A percentile compares a stretch with the other conserved stretches of the same genome.
phyloP scores from a whole-genome alignment of 2,329 filamentous ascomycete species.

The Pyricularia pennisetigena region DNA sequence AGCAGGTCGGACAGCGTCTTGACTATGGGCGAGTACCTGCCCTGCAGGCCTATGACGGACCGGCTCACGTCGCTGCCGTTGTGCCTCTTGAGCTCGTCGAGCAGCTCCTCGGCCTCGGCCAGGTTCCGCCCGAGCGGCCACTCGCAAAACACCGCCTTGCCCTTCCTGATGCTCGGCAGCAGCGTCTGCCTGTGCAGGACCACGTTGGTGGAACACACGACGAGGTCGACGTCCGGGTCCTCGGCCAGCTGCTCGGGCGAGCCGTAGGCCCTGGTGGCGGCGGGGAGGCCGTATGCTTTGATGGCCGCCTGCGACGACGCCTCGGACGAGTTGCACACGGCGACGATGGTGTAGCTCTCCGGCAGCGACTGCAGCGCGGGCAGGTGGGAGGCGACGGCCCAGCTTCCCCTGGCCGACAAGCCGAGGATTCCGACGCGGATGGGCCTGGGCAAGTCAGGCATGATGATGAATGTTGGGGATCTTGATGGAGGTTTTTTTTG shows the following conservation, averaged over 20 bases:
- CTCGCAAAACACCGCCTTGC: conserved; percentile 44
- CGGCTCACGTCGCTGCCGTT: conserved; percentile 18
- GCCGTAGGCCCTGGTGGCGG: conserved; percentile 36
- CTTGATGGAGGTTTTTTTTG: background rate
- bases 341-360: conserved; percentile 37
- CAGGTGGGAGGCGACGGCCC: conserved; percentile 34
- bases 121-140: conserved; percentile 44
- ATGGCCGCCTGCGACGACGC: conserved; percentile 32
- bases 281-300: conserved; percentile 26
- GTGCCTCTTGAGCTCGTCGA: conserved; percentile 17
- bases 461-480: background rate
- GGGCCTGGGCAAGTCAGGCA: background rate
- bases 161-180: conserved; percentile 36
- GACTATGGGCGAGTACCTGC: conserved; percentile 31
- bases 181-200: conserved; percentile 38
- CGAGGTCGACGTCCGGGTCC: conserved; percentile 41
- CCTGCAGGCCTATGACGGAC: conserved; percentile 42
- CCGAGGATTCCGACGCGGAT: conserved; percentile 10
- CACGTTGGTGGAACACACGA: conserved; percentile 30
- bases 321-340: conserved; percentile 39
- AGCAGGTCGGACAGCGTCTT: conserved; percentile 34
- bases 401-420: conserved; percentile 8
- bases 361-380: conserved; percentile 44
- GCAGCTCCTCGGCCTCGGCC: conserved; percentile 28
- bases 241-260: conserved; percentile 34